Percentiles rank a stretch among this genome's conserved stretches.
These are phyloP conservation scores for Diaporthe aspalathi DNA, from an alignment of 2,329 filamentous ascomycete genomes.

Conservation along the genomic window DNA sequence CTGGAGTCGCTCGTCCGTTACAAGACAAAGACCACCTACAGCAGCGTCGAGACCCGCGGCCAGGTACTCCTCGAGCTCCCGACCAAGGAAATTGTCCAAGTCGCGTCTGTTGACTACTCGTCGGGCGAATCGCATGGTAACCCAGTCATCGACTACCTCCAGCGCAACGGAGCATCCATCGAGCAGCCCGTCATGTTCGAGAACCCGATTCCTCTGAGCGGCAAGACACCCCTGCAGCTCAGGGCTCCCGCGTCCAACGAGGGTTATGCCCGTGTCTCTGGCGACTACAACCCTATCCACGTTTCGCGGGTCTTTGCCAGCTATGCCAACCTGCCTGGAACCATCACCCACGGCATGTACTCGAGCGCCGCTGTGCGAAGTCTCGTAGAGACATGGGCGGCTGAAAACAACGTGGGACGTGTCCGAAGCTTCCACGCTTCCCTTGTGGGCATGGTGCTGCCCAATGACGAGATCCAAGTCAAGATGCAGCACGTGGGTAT, in stretches of 20 bases:
- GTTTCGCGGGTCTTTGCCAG: slow-evolving; percentile 96
- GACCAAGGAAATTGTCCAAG: slow-evolving; percentile 96
- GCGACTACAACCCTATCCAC: slow-evolving; percentile 99
- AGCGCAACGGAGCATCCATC: slow-evolving; percentile 89
- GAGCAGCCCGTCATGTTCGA: slow-evolving; percentile 98
- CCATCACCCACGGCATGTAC: slow-evolving; percentile 99
- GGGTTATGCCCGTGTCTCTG: slow-evolving; percentile 96
- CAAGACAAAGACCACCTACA: slow-evolving; percentile 95
- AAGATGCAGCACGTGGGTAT: slow-evolving; percentile 97
- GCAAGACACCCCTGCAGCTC: slow-evolving; percentile 87
- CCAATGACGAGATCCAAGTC: slow-evolving; percentile 94
- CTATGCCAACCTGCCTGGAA: slow-evolving; percentile 95
- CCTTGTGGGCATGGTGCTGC: slow-evolving; percentile 98
- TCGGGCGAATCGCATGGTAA: slow-evolving; percentile 93
- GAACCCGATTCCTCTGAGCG: slow-evolving; percentile 94
- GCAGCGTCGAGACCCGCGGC: slow-evolving; percentile 89
- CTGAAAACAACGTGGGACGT: slow-evolving; percentile 97
- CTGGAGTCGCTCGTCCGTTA: slow-evolving; percentile 91
- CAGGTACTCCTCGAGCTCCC: slow-evolving; percentile 94
- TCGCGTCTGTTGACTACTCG: slow-evolving; percentile 91
- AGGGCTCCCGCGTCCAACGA: slow-evolving; percentile 97
- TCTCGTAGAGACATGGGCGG: slow-evolving; percentile 97
- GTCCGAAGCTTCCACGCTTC: slow-evolving; percentile 97
- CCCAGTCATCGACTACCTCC: slow-evolving; percentile 94
- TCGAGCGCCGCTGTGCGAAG: slow-evolving; percentile 96